Evolutionary conservation across 345 rosid genomes (phyloP).

Genomic region (Bruguiera gymnorhiza): DNA sequence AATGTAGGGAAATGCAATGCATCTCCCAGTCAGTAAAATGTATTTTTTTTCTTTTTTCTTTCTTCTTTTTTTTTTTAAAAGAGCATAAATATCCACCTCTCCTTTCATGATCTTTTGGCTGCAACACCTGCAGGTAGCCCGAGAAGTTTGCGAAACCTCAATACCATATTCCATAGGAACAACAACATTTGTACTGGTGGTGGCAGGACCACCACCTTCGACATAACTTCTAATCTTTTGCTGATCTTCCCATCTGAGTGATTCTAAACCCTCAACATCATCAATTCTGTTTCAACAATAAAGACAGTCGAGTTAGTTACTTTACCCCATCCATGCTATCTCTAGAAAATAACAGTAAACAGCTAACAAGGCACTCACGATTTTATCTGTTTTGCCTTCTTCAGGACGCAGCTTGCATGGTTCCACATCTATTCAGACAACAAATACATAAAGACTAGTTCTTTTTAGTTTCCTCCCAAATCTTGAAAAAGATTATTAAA

Average conservation of each 20-base stretch:
- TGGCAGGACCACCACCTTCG: slow-evolving; percentile 38
- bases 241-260: slow-evolving; percentile 97
- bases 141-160: slow-evolving; percentile 82
- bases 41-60: not conserved
- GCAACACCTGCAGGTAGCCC: slow-evolving; percentile 74
- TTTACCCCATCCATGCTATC: not conserved
- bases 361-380: slow-evolving; percentile 41
- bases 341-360: slow-evolving; percentile 1
- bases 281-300: slow-evolving; percentile 47
- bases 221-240: slow-evolving; percentile 66
- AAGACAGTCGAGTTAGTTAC: slow-evolving; percentile 5
- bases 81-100: slow-evolving; percentile 43
- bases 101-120: slow-evolving; percentile 75
- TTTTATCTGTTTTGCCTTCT: slow-evolving; percentile 75
- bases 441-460: not conserved
- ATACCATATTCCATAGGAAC: slow-evolving; percentile 45
- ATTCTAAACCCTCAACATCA: slow-evolving; percentile 87
- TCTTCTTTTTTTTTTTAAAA: no score
- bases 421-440: slow-evolving; percentile 71
- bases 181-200: slow-evolving; percentile 13
- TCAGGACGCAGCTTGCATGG: slow-evolving; percentile 70
- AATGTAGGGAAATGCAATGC: not conserved
- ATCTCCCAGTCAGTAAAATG: not conserved
- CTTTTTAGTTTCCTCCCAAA: not conserved
- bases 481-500: not conserved